phyloP scores from a whole-genome alignment of 1,139 yeast species.

The Candida neerlandica region DNA sequence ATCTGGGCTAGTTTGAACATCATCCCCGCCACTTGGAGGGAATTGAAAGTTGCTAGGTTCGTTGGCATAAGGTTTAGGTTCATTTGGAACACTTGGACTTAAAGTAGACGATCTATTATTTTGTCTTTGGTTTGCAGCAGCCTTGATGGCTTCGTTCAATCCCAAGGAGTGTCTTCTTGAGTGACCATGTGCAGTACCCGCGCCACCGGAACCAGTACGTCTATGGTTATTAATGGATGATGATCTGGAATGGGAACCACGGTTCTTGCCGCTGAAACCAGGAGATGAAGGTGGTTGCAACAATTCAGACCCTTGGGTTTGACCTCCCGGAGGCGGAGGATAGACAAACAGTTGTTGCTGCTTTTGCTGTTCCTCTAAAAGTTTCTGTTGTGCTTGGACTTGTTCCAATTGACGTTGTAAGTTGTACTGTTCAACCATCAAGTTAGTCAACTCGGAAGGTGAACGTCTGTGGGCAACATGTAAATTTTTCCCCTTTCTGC shows the following conservation, averaged over 20 bases:
- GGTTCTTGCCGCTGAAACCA: constrained; percentile 14
- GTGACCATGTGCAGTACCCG: constrained; percentile 55
- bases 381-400: constrained; percentile 91
- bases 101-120: constrained; percentile 35
- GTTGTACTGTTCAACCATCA: constrained; percentile 92
- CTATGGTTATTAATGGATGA: constrained; percentile 38
- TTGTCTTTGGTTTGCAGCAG: constrained; percentile 88
- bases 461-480: constrained; percentile 95
- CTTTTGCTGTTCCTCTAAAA: constrained; percentile 71
- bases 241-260: constrained; percentile 41
- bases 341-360: constrained; percentile 26
- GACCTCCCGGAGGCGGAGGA: constrained; percentile 20
- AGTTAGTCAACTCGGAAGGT: constrained; percentile 90
- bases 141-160: constrained; percentile 91
- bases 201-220: constrained; percentile 35
- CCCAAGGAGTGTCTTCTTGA: constrained; percentile 91
- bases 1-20: constrained; percentile 21
- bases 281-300: constrained; percentile 31
- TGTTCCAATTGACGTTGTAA: constrained; percentile 89
- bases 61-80: constrained; percentile 12
- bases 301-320: constrained; percentile 19
- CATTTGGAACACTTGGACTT: constrained; percentile 34
- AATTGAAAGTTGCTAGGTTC: constrained; percentile 37
- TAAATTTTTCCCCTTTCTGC: constrained; percentile 44
- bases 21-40: constrained; percentile 24